A percentile compares a stretch with the other conserved stretches of the same genome.
These are phyloP conservation scores for Lepraria neglecta DNA, from an alignment of 495 filamentous ascomycete species.

Conservation along the genomic window DNA sequence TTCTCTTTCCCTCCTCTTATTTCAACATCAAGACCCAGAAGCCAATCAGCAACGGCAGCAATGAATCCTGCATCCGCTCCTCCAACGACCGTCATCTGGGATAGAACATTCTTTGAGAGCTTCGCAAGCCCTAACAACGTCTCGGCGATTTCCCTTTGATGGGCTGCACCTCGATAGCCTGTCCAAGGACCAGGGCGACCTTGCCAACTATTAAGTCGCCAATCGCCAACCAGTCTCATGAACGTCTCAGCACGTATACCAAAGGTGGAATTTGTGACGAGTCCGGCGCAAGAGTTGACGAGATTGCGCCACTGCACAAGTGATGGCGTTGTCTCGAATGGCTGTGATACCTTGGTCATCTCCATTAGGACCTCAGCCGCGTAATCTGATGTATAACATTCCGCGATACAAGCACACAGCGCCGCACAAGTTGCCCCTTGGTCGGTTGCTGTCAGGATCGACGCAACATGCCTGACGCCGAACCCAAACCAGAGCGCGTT, in stretches of 20 bases:
- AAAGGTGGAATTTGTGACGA: background rate
- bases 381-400: background rate
- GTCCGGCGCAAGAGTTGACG: background rate
- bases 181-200: rapidly evolving
- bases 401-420: background rate
- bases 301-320: background rate
- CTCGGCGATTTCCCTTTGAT: background rate
- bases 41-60: background rate
- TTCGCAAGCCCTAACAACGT: background rate
- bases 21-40: background rate
- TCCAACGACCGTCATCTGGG: background rate
- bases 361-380: background rate
- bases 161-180: background rate
- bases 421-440: background rate
- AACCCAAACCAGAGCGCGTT: background rate
- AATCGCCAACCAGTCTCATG: background rate
- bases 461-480: background rate
- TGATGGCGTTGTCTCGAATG: too few species aligned
- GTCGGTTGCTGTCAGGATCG: background rate
- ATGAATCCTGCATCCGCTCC: constrained; percentile 1
- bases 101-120: background rate
- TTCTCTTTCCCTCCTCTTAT: background rate
- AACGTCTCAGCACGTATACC: background rate
- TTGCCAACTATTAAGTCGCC: too few species aligned
- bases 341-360: too few species aligned